phyloP scores from a whole-genome alignment of 2,329 filamentous ascomycete species.

The Penicillium decumbens region DNA sequence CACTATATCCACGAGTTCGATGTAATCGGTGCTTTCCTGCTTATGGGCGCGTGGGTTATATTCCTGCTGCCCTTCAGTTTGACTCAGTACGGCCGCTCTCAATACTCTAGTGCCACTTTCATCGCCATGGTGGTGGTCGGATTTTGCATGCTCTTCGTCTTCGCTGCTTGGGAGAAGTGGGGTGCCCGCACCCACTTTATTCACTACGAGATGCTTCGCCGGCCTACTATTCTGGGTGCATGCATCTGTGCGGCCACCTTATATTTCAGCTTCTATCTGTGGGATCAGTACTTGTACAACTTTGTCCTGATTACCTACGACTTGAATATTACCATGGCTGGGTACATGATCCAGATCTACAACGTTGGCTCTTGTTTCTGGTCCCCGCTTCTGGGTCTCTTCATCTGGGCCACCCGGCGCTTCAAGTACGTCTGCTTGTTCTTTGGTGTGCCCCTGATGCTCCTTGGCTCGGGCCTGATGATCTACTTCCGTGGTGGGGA shows the following conservation, averaged over 20 bases:
- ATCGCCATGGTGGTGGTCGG: conserved; percentile 20
- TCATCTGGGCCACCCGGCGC: conserved; percentile 16
- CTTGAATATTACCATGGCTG: conserved; percentile 16
- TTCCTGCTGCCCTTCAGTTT: conserved; percentile 30
- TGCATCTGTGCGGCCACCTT: conserved; percentile 18
- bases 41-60: conserved; percentile 27
- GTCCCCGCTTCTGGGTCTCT: conserved; percentile 16
- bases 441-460: conserved; percentile 18
- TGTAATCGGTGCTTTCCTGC: conserved; percentile 29
- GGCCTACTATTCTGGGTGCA: conserved; percentile 22
- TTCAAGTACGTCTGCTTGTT: conserved; percentile 22
- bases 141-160: conserved; percentile 13
- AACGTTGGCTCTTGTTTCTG: conserved; percentile 21
- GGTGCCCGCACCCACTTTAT: conserved; percentile 22
- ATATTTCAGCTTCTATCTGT: conserved; percentile 25
- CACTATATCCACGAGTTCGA: conserved; percentile 62
- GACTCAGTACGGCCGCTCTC: conserved; percentile 18
- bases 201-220: conserved; percentile 20
- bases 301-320: conserved; percentile 21
- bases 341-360: conserved; percentile 24
- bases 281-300: conserved; percentile 22
- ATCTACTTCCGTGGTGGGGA: conserved; percentile 22
- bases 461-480: conserved; percentile 22
- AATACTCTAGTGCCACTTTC: conserved; percentile 24
- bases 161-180: conserved; percentile 22